These are phyloP conservation scores for Dujonia santamariae DNA, from an alignment of 1,139 yeast species.

Conservation along the genomic window DNA sequence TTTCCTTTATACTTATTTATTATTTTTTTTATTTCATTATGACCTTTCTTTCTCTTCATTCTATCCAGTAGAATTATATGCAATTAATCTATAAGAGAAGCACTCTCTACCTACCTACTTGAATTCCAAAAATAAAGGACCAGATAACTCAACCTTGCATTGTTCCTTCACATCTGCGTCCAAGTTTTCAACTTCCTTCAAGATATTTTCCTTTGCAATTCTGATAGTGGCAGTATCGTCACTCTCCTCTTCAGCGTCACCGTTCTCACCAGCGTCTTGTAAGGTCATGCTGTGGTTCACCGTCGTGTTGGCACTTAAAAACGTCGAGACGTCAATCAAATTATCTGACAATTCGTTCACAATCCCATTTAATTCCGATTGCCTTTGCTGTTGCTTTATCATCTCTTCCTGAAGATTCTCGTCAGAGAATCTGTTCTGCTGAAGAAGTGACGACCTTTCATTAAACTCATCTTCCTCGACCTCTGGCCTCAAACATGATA, in stretches of 20 bases:
- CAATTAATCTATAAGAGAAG: background rate
- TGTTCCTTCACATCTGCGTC: conserved; percentile 19
- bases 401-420: conserved; percentile 41
- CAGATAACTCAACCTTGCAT: conserved; percentile 21
- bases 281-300: conserved; percentile 3
- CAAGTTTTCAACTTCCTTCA: conserved; percentile 17
- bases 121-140: conserved; percentile 30
- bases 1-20: no score
- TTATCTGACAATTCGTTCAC: conserved; percentile 45
- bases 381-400: conserved; percentile 41
- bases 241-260: conserved; percentile 3
- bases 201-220: conserved; percentile 21
- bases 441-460: conserved; percentile 37
- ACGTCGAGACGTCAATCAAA: conserved; percentile 43
- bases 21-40: no score
- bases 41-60: no score
- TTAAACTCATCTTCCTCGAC: conserved; percentile 38
- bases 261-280: conserved; percentile 5
- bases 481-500: conserved; percentile 42
- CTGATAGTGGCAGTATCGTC: conserved; percentile 9
- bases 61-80: conserved; percentile 1
- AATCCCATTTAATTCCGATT: conserved; percentile 38
- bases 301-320: conserved; percentile 22
- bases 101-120: conserved; percentile 9
- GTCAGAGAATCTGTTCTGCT: conserved; percentile 27